Conservation (phyloP, 768 basidiomycete genomes). For the Daedaleopsis nitida region DNA sequence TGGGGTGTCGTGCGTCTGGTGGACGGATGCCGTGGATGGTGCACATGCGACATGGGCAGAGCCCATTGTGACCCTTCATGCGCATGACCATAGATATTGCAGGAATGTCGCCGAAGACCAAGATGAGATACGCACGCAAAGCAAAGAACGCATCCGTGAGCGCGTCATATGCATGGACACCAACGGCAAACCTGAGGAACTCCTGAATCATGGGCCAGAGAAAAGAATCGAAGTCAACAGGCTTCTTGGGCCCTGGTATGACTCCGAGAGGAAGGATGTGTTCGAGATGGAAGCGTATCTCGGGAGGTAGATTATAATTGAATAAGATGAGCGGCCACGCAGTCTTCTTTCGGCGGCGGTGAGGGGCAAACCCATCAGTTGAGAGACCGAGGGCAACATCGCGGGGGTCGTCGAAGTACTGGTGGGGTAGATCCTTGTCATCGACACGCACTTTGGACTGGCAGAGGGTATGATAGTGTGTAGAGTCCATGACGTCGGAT, state of each 20-base stretch:
- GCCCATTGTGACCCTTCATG: constrained; percentile 32
- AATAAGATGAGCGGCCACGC: constrained; percentile 45
- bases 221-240: constrained; percentile 30
- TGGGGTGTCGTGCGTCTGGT: background rate
- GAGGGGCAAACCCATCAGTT: constrained; percentile 45
- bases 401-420: constrained; percentile 38
- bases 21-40: constrained; percentile 24
- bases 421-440: constrained; percentile 24
- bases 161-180: constrained; percentile 23
- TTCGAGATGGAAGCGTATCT: constrained; percentile 19
- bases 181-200: constrained; percentile 22
- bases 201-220: constrained; percentile 31
- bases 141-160: constrained; percentile 14
- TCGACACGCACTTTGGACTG: constrained; percentile 29
- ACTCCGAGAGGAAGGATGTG: constrained; percentile 25
- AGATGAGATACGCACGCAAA: constrained; percentile 28
- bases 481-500: constrained; percentile 40
- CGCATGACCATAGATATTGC: constrained; percentile 29
- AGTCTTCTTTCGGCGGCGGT: constrained; percentile 34
- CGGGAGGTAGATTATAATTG: constrained; percentile 38
- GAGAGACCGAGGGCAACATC: constrained; percentile 48
- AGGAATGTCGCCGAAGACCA: constrained; percentile 30
- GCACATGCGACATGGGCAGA: constrained; percentile 29
- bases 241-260: constrained; percentile 25
- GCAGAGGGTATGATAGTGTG: constrained; percentile 31